These are phyloP conservation scores for Microbotryomycetes sp. DNA, from an alignment of 1,284 basidiomycete genomes.

Conservation along the genomic window DNA sequence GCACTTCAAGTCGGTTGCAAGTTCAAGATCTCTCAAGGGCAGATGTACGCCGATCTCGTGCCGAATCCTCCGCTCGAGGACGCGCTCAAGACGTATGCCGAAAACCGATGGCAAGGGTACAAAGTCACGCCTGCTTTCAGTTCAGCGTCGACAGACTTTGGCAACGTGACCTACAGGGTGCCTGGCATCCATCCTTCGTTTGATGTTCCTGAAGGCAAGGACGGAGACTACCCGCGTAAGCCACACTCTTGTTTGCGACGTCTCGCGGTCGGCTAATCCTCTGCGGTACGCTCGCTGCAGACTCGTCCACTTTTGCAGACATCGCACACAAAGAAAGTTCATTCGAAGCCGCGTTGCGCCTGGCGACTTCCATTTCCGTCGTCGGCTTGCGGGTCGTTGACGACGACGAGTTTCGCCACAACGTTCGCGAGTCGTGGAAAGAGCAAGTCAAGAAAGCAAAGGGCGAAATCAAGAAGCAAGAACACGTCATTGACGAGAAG, in stretches of 20 bases:
- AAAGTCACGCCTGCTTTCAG: constrained; percentile 20
- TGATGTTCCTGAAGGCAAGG: constrained; percentile 32
- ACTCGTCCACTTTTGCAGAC: neutral
- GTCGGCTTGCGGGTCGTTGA: constrained; percentile 3
- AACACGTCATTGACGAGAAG: neutral
- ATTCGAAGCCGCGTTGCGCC: neutral
- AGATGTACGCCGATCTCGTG: constrained; percentile 35
- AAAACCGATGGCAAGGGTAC: constrained; percentile 23
- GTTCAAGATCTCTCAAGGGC: constrained; percentile 45
- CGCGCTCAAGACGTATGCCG: constrained; percentile 35
- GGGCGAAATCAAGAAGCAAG: neutral
- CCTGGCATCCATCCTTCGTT: constrained; percentile 41
- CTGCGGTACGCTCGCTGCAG: neutral
- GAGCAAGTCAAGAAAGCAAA: neutral
- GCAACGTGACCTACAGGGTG: constrained; percentile 40
- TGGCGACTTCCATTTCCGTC: neutral
- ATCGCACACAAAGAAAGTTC: neutral
- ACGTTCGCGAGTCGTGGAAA: neutral
- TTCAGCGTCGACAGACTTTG: constrained; percentile 40
- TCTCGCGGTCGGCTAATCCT: neutral
- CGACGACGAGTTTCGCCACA: neutral
- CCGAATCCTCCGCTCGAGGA: constrained; percentile 30
- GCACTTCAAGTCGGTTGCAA: constrained; percentile 61
- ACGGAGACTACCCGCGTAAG: neutral
- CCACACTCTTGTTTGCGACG: neutral